Evolutionary conservation across 108 stramenopile genomes (phyloP).

Genomic region (Nitzschia inconspicua): DNA sequence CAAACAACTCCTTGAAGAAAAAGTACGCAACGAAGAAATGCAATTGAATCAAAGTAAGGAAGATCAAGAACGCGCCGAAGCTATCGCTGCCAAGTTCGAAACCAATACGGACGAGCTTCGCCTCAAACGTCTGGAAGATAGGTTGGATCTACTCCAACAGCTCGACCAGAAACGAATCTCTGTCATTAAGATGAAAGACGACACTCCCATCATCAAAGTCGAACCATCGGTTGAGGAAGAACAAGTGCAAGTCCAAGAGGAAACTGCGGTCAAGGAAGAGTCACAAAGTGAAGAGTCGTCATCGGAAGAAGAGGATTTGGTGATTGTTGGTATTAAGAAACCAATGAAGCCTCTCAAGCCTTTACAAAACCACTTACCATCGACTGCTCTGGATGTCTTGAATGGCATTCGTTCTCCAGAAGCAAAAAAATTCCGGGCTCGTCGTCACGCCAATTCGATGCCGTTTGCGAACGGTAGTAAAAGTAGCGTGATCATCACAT

Average conservation of each 20-base stretch:
- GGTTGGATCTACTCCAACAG: slow-evolving; percentile 55
- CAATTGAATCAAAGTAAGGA: slow-evolving; percentile 52
- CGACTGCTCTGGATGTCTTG: slow-evolving; percentile 20
- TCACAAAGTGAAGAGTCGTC: slow-evolving; percentile 15
- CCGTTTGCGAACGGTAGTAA: neutral
- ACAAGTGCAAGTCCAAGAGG: neutral
- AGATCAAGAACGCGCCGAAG: slow-evolving; percentile 66
- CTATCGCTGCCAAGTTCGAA: slow-evolving; percentile 77
- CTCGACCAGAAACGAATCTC: slow-evolving; percentile 57
- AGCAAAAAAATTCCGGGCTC: neutral
- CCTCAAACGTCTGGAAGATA: slow-evolving; percentile 64
- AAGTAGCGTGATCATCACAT: neutral
- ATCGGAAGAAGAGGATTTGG: slow-evolving; percentile 28
- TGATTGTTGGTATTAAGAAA: slow-evolving; percentile 15
- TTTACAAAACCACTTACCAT: slow-evolving; percentile 10
- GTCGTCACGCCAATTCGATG: neutral
- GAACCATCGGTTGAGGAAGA: neutral
- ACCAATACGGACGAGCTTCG: slow-evolving; percentile 72
- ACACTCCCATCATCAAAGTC: neutral
- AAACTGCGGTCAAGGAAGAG: slow-evolving; percentile 12
- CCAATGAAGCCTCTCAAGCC: slow-evolving; percentile 22
- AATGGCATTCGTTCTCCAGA: slow-evolving; percentile 9
- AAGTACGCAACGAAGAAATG: slow-evolving; percentile 76
- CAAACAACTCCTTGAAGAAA: slow-evolving; percentile 64
- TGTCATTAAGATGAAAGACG: slow-evolving; percentile 25